Base-by-base conservation (phyloP, 1,139 yeast genomes). In the Nakaseomyces glabratus region DNA sequence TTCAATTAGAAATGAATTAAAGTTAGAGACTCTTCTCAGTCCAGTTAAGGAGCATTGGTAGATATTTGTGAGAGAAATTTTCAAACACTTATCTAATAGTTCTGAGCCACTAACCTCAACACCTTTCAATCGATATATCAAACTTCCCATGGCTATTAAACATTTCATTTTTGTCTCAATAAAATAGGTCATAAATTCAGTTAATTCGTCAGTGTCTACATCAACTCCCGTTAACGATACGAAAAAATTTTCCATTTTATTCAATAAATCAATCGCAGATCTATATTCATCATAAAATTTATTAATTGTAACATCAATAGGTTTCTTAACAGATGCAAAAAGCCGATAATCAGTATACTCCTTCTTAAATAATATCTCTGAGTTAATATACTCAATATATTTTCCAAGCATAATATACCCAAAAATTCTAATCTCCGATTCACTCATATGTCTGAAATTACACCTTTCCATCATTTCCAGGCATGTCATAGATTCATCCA, bases 341-440 rank as follows among this genome's bases (percentile, higher is more conserved):
- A 41, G 9, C 18, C 34, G 34, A 32, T 35, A 42, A 17, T 39
- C 39, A 4, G 43, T 42, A 30, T 36, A 44, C 6, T 35, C 31
- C 14, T 33, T 24, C 16, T 38, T 40, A 24, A 36, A 44, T 5
- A 43, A 26, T 4, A 42, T 6, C 3, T 28, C 28, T 11, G 18
- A 17, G 20, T 34, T 33, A 2, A 30, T 24, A 2, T 24, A 14
- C 6, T 36, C 18, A 10, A 44, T 35, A 4, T 41, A 14, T 22
- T 35, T 39, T 1, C 40, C 32, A 6, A 44, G 18, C n/a, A 42
- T 13, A 26, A 44, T 41, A 28, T 37, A 31, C 8, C 39, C 35
- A n/a, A 38, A 28, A 6, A 33, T 18, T 17, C 32, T 20, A 14
- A 32, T 25, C 11, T 34, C 38, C 13, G 17, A 10, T 30, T 22